These are phyloP conservation scores for Taxillus chinensis DNA, from an alignment of 164 flowering plant species.

Conservation along the genomic window DNA sequence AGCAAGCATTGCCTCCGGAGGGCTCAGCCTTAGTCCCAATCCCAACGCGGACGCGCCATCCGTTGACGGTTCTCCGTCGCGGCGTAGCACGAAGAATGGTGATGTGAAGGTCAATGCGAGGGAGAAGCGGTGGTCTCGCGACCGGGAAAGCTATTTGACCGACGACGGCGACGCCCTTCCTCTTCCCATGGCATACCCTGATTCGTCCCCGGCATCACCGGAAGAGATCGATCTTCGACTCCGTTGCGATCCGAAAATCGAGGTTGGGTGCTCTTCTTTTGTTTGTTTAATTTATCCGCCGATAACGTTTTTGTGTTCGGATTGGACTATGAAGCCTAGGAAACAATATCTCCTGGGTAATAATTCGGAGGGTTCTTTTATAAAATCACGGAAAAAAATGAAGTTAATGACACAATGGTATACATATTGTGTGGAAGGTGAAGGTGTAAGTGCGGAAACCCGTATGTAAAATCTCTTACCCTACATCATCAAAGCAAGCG, in stretches of 20 bases:
- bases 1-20: conserved; percentile 17
- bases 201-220: conserved; percentile 60
- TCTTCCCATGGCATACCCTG: conserved; percentile 87
- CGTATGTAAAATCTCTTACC: too few relatives aligned
- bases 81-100: conserved; percentile 9
- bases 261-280: conserved; percentile 29
- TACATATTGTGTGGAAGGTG: too few relatives aligned
- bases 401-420: too few relatives aligned
- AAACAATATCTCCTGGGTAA: too few relatives aligned
- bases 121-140: conserved; percentile 70
- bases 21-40: conserved; percentile 9
- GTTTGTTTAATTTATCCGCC: not conserved
- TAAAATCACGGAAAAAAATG: too few relatives aligned
- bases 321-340: too few relatives aligned
- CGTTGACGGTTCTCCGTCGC: conserved; percentile 5
- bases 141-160: conserved; percentile 72
- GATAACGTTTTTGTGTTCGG: too few relatives aligned
- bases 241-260: conserved; percentile 54
- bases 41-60: conserved; percentile 1
- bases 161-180: conserved; percentile 74
- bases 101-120: conserved; percentile 41
- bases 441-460: too few relatives aligned
- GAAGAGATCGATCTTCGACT: conserved; percentile 73
- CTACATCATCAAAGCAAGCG: too few relatives aligned
- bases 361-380: too few relatives aligned